A percentile compares a stretch with the other conserved stretches of the same genome.
phyloP scores from a whole-genome alignment of 75 land plant genomes.

The Pinus tabuliformis region DNA sequence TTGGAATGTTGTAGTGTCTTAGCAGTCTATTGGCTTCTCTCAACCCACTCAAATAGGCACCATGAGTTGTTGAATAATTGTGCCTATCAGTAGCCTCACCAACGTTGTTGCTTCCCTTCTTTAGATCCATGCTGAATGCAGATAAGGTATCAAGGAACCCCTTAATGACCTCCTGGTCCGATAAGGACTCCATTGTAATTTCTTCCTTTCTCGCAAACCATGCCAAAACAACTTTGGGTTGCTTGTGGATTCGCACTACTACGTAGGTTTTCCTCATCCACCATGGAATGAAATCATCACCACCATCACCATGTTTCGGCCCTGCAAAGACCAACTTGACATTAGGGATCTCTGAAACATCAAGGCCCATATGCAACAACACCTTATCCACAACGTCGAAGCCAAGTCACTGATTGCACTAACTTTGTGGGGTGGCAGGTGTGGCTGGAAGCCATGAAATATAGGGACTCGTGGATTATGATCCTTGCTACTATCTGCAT shows the following conservation, averaged over 20 bases:
- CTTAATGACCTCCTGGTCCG: constrained; percentile 19
- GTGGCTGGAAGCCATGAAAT: constrained; percentile 18
- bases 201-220: constrained; percentile 34
- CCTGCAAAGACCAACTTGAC: constrained; percentile 12
- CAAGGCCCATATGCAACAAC: constrained; percentile 12
- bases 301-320: neutral
- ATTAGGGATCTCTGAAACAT: neutral
- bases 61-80: constrained; percentile 29
- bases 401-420: constrained; percentile 25
- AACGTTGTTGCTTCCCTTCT: neutral
- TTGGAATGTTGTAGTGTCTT: constrained; percentile 13
- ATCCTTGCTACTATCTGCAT: constrained; percentile 1
- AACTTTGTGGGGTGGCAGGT: constrained; percentile 20
- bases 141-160: constrained; percentile 19
- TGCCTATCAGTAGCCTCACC: constrained; percentile 13
- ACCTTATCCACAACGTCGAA: constrained; percentile 40
- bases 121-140: constrained; percentile 8
- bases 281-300: constrained; percentile 12
- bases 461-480: neutral
- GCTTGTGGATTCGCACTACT: constrained; percentile 19
- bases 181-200: constrained; percentile 18
- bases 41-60: constrained; percentile 22
- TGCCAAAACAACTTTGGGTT: constrained; percentile 11
- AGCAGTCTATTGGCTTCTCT: constrained; percentile 4
- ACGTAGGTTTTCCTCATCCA: constrained; percentile 27